A percentile compares a stretch with the other conserved stretches of the same genome.
Conservation (phyloP, 2,329 filamentous ascomycete genomes). For the Stromatinia cepivora region DNA sequence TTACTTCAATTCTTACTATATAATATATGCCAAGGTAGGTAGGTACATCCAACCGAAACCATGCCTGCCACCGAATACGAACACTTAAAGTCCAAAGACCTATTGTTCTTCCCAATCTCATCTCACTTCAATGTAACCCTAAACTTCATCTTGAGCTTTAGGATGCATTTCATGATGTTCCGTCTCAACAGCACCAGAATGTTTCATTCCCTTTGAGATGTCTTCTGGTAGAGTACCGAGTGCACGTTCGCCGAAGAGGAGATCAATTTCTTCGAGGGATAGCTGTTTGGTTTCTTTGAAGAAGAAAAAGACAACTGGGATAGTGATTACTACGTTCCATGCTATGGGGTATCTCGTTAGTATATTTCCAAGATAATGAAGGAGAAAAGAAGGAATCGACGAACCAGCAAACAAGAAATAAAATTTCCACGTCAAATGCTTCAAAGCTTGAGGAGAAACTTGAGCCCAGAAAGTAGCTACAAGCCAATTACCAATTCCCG, state of each 20-base stretch:
- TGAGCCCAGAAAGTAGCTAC: constrained; percentile 61
- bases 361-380: background rate
- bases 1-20: background rate
- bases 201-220: constrained; percentile 39
- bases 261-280: constrained; percentile 41
- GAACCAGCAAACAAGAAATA: constrained; percentile 56
- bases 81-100: background rate
- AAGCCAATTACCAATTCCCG: constrained; percentile 59
- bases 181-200: background rate
- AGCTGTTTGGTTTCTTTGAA: constrained; percentile 41
- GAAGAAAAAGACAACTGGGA: constrained; percentile 41
- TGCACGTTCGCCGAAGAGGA: constrained; percentile 43
- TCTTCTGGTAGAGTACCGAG: constrained; percentile 49
- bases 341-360: constrained; percentile 21
- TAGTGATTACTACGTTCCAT: constrained; percentile 40
- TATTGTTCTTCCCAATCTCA: background rate
- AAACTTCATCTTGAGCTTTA: constrained; percentile 18
- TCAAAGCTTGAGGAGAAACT: constrained; percentile 54
- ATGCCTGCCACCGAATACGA: background rate
- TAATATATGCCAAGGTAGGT: background rate
- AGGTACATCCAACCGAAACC: background rate
- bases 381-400: background rate
- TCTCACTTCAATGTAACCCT: background rate
- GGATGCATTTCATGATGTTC: constrained; percentile 22
- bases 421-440: constrained; percentile 52